phyloP scores from a whole-genome alignment of 495 filamentous ascomycete species.

The Aspergillus leporis region DNA sequence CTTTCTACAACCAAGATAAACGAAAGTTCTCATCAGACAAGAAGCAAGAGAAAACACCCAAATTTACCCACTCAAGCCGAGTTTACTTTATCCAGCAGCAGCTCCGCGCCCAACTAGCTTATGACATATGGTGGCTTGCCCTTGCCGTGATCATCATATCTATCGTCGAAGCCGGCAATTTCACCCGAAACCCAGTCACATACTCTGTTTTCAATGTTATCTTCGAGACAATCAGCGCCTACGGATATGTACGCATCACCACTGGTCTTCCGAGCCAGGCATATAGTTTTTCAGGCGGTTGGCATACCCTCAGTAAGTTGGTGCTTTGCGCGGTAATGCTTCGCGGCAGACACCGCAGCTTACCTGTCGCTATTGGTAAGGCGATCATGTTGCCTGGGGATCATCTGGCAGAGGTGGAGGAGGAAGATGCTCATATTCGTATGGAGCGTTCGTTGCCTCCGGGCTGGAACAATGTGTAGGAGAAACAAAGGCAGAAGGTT shows the following conservation, averaged over 20 bases:
- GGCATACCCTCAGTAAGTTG: constrained; percentile 64
- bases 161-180: background rate
- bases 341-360: constrained; percentile 58
- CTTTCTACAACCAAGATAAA: background rate
- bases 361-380: constrained; percentile 20
- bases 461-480: background rate
- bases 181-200: background rate
- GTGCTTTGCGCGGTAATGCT: constrained; percentile 73
- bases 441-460: background rate
- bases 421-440: background rate
- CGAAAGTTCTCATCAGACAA: background rate
- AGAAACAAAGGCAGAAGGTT: background rate
- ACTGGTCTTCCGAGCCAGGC: constrained; percentile 60
- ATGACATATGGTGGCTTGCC: background rate
- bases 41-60: background rate
- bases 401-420: background rate
- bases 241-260: constrained; percentile 39
- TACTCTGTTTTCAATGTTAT: background rate
- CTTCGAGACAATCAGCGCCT: background rate
- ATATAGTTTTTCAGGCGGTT: constrained; percentile 67
- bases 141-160: background rate
- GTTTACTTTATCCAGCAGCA: background rate
- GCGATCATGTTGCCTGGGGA: constrained; percentile 56
- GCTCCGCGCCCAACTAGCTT: background rate
- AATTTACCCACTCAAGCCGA: background rate